phyloP scores from a whole-genome alignment of 768 basidiomycete genomes.

The Agrocybe praecox region DNA sequence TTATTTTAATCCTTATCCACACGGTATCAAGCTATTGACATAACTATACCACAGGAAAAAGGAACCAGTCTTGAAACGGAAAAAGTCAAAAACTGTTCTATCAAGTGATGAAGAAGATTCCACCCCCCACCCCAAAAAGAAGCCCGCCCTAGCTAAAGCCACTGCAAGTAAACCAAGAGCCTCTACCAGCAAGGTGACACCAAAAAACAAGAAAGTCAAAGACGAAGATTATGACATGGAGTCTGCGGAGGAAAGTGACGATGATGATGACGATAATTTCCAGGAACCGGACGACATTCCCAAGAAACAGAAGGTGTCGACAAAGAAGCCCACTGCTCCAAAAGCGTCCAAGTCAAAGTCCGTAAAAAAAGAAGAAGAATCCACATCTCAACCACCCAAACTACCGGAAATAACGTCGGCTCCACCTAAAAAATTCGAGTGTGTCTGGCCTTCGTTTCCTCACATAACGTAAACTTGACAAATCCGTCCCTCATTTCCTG shows the following conservation, averaged over 20 bases:
- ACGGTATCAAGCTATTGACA: not conserved
- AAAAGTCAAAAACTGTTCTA: slow-evolving; percentile 15
- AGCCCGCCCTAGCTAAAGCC: slow-evolving; percentile 28
- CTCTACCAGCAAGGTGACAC: slow-evolving; percentile 18
- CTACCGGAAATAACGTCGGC: slow-evolving; percentile 13
- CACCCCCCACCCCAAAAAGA: slow-evolving; percentile 43
- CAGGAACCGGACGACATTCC: slow-evolving; percentile 29
- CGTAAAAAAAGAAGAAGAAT: slow-evolving; percentile 11
- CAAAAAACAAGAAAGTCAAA: slow-evolving; percentile 24
- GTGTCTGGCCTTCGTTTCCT: not conserved
- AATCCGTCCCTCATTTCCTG: not conserved
- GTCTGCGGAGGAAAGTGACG: slow-evolving; percentile 13
- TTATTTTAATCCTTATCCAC: slow-evolving; percentile 10
- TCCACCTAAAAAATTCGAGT: slow-evolving; percentile 30
- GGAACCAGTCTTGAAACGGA: slow-evolving; percentile 15
- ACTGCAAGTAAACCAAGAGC: slow-evolving; percentile 28
- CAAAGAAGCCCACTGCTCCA: slow-evolving; percentile 20
- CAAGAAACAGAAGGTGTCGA: slow-evolving; percentile 23
- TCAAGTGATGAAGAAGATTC: slow-evolving; percentile 42
- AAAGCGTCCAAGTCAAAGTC: slow-evolving; percentile 20
- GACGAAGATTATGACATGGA: slow-evolving; percentile 28
- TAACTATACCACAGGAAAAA: slow-evolving; percentile 9
- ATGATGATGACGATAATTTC: slow-evolving; percentile 18
- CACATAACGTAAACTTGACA: not conserved
- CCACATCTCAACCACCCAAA: slow-evolving; percentile 12